A percentile compares a stretch with the other conserved stretches of the same genome.
Evolutionary conservation across 2,329 filamentous ascomycete species (phyloP).

Genomic region (Huntiella abstrusa): DNA sequence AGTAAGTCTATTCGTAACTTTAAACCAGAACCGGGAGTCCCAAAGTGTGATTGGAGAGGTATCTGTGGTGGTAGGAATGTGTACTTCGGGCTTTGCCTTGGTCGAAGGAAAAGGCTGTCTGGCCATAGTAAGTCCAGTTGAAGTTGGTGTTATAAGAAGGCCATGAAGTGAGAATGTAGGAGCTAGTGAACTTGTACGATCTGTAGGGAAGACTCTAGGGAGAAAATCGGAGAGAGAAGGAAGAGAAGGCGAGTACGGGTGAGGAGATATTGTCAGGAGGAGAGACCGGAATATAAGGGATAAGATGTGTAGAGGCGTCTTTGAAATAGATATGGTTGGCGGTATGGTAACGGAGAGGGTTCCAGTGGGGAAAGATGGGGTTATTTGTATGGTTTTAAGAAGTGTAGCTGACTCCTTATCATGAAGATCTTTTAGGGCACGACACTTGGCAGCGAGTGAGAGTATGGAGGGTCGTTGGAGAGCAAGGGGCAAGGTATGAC

Average conservation of each 20-base stretch:
- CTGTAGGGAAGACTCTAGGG: slow-evolving; percentile 28
- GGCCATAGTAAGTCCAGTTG: slow-evolving; percentile 19
- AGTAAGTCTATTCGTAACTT: slow-evolving; percentile 25
- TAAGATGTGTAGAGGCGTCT: slow-evolving; percentile 18
- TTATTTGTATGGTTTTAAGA: slow-evolving; percentile 10
- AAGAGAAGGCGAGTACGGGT: slow-evolving; percentile 24
- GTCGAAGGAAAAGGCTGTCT: background rate
- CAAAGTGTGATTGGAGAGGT: slow-evolving; percentile 20
- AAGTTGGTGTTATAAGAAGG: slow-evolving; percentile 26
- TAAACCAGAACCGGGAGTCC: slow-evolving; percentile 46
- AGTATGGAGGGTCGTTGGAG: slow-evolving; percentile 48
- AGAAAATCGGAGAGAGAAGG: slow-evolving; percentile 27
- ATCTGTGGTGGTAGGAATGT: too few relatives aligned
- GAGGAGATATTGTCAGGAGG: slow-evolving; percentile 31
- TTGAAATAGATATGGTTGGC: too few relatives aligned
- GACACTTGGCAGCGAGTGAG: slow-evolving; percentile 31
- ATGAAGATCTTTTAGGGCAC: slow-evolving; percentile 24
- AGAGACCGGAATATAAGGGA: slow-evolving; percentile 28
- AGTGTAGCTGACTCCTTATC: slow-evolving; percentile 35
- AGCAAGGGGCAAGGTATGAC: slow-evolving; percentile 44
- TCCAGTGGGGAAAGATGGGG: background rate
- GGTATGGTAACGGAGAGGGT: background rate
- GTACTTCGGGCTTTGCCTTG: slow-evolving; percentile 17
- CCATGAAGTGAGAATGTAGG: slow-evolving; percentile 22
- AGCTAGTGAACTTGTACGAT: slow-evolving; percentile 15